These are phyloP conservation scores for Rhododendron ferrugineum DNA, from an alignment of 148 eudicot species.

Conservation along the genomic window DNA sequence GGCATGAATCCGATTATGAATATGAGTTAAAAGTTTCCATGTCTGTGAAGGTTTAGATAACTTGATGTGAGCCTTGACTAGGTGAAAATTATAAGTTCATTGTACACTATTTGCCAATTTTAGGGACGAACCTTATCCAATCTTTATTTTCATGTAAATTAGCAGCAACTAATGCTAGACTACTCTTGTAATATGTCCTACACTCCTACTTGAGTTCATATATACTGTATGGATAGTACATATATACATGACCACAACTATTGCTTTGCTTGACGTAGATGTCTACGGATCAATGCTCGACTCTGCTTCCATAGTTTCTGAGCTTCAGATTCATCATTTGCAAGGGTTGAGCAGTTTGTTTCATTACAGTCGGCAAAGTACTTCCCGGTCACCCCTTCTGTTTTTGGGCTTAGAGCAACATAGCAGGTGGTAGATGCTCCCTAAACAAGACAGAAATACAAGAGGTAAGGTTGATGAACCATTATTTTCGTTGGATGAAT, in stretches of 20 bases:
- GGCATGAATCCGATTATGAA: background rate
- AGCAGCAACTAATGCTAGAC: background rate
- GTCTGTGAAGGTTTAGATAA: background rate
- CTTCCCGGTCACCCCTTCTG: slow-evolving; percentile 52
- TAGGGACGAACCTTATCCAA: background rate
- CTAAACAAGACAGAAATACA: slow-evolving; percentile 22
- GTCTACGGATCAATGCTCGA: slow-evolving; percentile 40
- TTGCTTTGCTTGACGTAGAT: slow-evolving; percentile 19
- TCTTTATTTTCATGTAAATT: background rate
- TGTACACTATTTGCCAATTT: background rate
- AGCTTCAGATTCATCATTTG: slow-evolving; percentile 47
- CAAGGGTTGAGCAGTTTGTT: slow-evolving; percentile 49
- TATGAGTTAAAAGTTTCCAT: background rate
- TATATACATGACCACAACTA: background rate
- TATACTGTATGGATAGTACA: background rate
- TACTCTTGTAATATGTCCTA: background rate
- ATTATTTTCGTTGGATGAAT: background rate
- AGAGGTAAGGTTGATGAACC: background rate
- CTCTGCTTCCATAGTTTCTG: slow-evolving; percentile 55
- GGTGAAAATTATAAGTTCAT: background rate
- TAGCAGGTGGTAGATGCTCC: slow-evolving; percentile 94
- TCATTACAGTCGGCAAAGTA: slow-evolving; percentile 94
- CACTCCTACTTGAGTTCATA: background rate
- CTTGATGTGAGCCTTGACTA: background rate
- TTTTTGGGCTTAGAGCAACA: slow-evolving; percentile 57